Base-by-base conservation (phyloP, 2,329 filamentous ascomycete species). In the Trichoderma atroviride region DNA sequence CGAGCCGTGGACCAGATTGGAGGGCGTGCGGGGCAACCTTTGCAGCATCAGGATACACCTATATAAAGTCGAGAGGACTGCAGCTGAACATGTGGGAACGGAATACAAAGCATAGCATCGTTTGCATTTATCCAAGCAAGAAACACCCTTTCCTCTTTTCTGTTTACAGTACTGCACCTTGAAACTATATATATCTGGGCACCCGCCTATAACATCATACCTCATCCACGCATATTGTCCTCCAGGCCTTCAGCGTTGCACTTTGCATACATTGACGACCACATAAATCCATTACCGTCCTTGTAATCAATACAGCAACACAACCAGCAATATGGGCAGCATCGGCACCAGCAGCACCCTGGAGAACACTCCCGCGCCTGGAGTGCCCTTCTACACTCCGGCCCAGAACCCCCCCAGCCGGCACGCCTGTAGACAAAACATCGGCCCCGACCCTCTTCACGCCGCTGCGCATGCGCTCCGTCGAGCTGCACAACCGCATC, bases 401-500 rank as follows among this genome's bases (percentile, higher is more conserved):
- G 81, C 77, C 0, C 86, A 88, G 77, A 75, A 79, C 2, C 86
- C 85, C 11, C 80, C 84, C 0, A n/a, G 79, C 81, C n/a, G 86
- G 85, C 68, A 83, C 84, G 10, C 80, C 84, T 13, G 72, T 83
- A 16, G 74, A 81, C 68, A 74, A 77, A 52, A 76, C 74, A 22
- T 76, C 79, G 43, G 78, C 83, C 7, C 86, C 86, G 40, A 88
- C 85, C 5, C 79, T 89, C 68, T 88, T 88, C 80, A 83, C 81
- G 69, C 88, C 88, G 13, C 79, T 89, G 71, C 82, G 78, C 69
- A 85, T 88, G 73, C 85, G 87, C 67, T 81, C 80, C 70, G 74
- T 88, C 68, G 83, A 81, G 50, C 79, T 89, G 29, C 80, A 81
- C 70, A 89, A 89, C 79, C 86, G 88, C 69, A 82, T 89, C 75